Evolutionary conservation across 306 rosid species (phyloP).

Genomic region (Rosa lucieae): DNA sequence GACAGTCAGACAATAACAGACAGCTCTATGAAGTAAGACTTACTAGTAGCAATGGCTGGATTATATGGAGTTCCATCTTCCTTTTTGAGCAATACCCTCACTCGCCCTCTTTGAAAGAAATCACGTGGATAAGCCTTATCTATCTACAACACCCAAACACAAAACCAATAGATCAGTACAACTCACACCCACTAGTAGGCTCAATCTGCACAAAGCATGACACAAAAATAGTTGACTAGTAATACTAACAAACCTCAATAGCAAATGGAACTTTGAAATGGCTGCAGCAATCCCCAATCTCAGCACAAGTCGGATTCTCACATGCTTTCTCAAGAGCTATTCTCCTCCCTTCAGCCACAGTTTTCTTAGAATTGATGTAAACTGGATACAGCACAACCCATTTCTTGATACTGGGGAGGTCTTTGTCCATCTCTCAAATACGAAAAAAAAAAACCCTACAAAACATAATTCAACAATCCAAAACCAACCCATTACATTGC

Average conservation of each 20-base stretch:
- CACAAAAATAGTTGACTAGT: neutral
- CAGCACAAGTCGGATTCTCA: slow-evolving; percentile 80
- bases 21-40: slow-evolving; percentile 16
- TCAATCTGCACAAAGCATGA: neutral
- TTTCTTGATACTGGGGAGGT: slow-evolving; percentile 55
- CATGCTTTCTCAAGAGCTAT: slow-evolving; percentile 65
- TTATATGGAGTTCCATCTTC: slow-evolving; percentile 76
- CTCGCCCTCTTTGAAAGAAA: slow-evolving; percentile 88
- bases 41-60: slow-evolving; percentile 66
- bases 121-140: slow-evolving; percentile 93
- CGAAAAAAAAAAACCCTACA: slow-evolving; percentile 7
- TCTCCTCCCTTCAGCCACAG: slow-evolving; percentile 82
- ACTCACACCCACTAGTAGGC: neutral
- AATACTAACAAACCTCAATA: slow-evolving; percentile 54
- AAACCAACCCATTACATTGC: slow-evolving; percentile 19
- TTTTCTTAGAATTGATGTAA: slow-evolving; percentile 83
- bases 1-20: neutral
- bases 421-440: slow-evolving; percentile 56
- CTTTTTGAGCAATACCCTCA: slow-evolving; percentile 71
- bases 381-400: slow-evolving; percentile 84
- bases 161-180: neutral
- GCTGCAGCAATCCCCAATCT: slow-evolving; percentile 82
- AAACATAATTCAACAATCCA: neutral
- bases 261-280: slow-evolving; percentile 69
- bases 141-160: slow-evolving; percentile 39